These are phyloP conservation scores for Sedum album DNA, from an alignment of 164 flowering plant species.

Conservation along the genomic window DNA sequence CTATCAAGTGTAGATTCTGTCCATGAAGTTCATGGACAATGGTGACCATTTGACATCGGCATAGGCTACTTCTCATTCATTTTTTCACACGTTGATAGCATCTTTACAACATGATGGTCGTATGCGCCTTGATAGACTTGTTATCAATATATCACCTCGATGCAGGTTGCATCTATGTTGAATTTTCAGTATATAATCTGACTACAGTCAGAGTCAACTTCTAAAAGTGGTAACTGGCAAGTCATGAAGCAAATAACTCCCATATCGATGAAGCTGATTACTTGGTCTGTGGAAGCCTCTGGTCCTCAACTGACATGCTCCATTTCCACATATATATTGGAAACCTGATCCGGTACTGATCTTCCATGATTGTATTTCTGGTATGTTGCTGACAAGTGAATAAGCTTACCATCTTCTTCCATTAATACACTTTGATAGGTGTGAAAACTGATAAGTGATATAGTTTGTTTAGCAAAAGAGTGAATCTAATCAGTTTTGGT, in stretches of 20 bases:
- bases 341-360: neutral
- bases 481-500: neutral
- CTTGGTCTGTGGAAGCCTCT: neutral
- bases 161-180: neutral
- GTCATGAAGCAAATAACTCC: neutral
- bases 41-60: neutral
- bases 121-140: neutral
- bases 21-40: conserved; percentile 19
- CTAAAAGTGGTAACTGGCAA: neutral
- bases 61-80: neutral
- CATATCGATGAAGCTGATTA: neutral
- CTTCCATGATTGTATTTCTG: neutral
- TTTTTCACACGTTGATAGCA: neutral
- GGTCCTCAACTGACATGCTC: neutral
- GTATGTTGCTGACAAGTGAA: neutral
- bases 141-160: neutral
- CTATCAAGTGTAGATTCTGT: conserved; percentile 24
- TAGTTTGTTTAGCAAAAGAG: neutral
- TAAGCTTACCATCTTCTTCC: neutral
- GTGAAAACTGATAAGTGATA: neutral
- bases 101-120: neutral
- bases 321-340: neutral
- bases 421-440: neutral
- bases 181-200: neutral
- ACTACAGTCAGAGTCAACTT: neutral